phyloP scores from a whole-genome alignment of 257 asterid species.

The Thymus mandschuricus region DNA sequence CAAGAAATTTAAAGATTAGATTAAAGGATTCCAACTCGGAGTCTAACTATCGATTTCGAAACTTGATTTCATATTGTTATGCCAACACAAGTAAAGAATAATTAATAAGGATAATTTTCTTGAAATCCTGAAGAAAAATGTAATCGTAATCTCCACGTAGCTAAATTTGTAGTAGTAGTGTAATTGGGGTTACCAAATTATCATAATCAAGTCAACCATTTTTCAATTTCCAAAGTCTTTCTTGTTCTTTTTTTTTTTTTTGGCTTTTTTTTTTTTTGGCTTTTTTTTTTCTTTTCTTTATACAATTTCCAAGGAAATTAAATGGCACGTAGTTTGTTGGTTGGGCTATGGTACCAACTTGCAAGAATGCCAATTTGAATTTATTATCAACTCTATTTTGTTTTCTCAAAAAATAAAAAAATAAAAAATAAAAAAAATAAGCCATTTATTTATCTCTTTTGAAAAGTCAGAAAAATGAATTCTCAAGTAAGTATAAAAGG shows the following conservation, averaged over 20 bases:
- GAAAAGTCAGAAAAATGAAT: no score
- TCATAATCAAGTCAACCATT: not conserved
- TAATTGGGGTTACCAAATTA: not conserved
- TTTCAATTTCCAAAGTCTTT: not conserved
- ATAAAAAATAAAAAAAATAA: no score
- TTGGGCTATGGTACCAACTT: slow-evolving; percentile 21
- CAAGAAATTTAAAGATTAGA: no score
- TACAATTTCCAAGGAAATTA: slow-evolving; percentile 1
- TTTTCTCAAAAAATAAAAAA: no score
- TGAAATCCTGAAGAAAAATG: not conserved
- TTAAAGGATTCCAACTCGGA: no score
- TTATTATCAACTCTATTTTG: not conserved
- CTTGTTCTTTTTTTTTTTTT: no score
- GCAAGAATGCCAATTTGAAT: not conserved
- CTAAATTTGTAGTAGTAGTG: not conserved
- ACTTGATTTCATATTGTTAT: no score
- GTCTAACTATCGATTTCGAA: no score
- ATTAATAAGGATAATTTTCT: not conserved
- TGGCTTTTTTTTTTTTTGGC: no score
- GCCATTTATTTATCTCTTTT: no score
- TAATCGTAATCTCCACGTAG: not conserved
- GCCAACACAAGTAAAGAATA: no score
- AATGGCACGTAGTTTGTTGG: slow-evolving; percentile 20
- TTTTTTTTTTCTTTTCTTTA: not conserved
- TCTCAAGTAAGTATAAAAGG: no score